A percentile compares a stretch with the other conserved stretches of the same genome.
Conservation (phyloP, 768 basidiomycete species). For the Pleurotus citrinopileatus region DNA sequence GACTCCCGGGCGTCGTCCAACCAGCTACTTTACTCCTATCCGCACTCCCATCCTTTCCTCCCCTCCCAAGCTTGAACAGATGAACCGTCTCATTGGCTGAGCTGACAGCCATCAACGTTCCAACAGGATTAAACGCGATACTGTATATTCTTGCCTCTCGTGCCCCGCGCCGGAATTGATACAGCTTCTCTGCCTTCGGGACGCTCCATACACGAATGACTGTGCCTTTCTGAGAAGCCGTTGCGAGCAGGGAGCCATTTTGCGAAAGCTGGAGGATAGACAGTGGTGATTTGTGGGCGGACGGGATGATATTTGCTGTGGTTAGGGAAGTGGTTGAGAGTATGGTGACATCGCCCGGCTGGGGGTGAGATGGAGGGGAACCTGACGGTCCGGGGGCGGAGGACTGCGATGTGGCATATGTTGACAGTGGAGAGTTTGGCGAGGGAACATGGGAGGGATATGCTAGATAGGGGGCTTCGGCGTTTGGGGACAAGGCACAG, state of each 20-base stretch:
- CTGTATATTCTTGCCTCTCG: slow-evolving; percentile 84
- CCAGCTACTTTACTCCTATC: slow-evolving; percentile 17
- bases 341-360: slow-evolving; percentile 85
- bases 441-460: slow-evolving; percentile 95
- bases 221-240: slow-evolving; percentile 92
- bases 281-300: slow-evolving; percentile 91
- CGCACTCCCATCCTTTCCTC: slow-evolving; percentile 15
- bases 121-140: slow-evolving; percentile 76
- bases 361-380: slow-evolving; percentile 27
- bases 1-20: slow-evolving; percentile 43
- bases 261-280: slow-evolving; percentile 84
- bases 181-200: slow-evolving; percentile 89
- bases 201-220: slow-evolving; percentile 94
- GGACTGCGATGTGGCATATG: not conserved
- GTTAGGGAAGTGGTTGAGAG: slow-evolving; percentile 92
- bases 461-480: slow-evolving; percentile 91
- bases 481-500: slow-evolving; percentile 90
- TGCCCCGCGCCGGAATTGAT: slow-evolving; percentile 92
- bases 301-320: slow-evolving; percentile 90
- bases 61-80: slow-evolving; percentile 78
- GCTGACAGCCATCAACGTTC: slow-evolving; percentile 84
- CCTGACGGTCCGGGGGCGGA: too few species aligned
- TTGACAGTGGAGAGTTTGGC: slow-evolving; percentile 56
- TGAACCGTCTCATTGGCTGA: slow-evolving; percentile 95
- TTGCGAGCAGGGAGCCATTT: slow-evolving; percentile 87